These are phyloP conservation scores for Tricholoma sp. DNA, from an alignment of 768 basidiomycete species.

Conservation along the genomic window DNA sequence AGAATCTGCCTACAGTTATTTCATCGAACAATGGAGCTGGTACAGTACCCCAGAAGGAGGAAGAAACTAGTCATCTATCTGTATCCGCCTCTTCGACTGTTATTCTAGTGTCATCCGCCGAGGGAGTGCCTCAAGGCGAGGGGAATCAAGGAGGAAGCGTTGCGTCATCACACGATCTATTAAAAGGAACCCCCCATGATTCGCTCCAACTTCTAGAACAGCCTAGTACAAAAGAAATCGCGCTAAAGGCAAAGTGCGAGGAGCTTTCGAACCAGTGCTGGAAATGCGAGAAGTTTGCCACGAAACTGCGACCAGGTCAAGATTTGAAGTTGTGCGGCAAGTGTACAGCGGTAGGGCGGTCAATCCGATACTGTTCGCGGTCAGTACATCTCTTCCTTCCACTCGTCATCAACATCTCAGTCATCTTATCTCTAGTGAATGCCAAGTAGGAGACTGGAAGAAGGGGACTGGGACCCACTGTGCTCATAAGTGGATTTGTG, in stretches of 20 bases:
- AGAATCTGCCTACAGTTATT: neutral
- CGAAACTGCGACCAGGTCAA: neutral
- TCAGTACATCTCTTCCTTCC: neutral
- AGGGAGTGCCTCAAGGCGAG: neutral
- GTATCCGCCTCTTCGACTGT: neutral
- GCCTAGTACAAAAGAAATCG: neutral
- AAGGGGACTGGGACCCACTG: conserved; percentile 6
- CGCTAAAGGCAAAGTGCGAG: neutral
- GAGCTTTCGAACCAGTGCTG: conserved; percentile 1
- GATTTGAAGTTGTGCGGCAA: conserved; percentile 5
- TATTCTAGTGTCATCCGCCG: neutral
- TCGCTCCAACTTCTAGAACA: neutral
- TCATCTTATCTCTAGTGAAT: conserved; percentile 9
- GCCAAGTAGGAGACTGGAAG: conserved; percentile 20
- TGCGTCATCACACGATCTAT: neutral
- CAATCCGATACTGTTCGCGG: conserved; percentile 7
- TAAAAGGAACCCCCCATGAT: neutral
- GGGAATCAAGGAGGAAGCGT: neutral
- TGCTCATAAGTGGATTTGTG: conserved; percentile 14
- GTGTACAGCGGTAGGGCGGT: neutral
- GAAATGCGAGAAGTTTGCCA: conserved; percentile 3
- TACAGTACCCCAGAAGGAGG: neutral
- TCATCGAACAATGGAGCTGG: neutral
- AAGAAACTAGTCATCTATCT: neutral
- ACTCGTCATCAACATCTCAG: neutral